Evolutionary conservation across 2,329 filamentous ascomycete genomes (phyloP), one percentile per base, ranked within the genome.

Genomic region (Diaporthe citri): DNA sequence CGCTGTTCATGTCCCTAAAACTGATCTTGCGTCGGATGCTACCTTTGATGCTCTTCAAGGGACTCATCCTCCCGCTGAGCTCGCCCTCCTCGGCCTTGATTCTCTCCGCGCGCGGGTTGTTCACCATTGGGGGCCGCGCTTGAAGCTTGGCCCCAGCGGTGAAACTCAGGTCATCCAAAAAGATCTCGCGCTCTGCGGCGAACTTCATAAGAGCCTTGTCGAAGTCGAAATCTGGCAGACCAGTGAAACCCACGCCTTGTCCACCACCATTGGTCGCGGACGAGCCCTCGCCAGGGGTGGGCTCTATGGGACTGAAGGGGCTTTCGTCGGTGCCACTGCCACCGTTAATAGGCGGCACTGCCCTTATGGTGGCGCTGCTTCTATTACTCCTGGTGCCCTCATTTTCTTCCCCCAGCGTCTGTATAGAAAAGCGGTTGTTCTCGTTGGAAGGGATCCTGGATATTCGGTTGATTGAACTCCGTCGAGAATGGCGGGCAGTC

Each of bases 131-230:
- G 34, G 93, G 91, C 74, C 92, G 87, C 74, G 90, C 86, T 78
- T 94, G 90, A 34, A 94, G 89, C 77, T 95, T 94, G 55, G 94
- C 94, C 57, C 96, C 95, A 31, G 96, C 95, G 78, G 91, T 95
- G 82, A 98, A 95, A 78, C 93, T 95, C 72, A 98, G 89, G 82
- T 99, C 97, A 77, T 97, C 95, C 71, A 98, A 87, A 80, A 99
- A 99, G 76, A 93, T 93, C 80, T 99, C 97, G 78, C 97, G 90
- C 86, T 98, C 96, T n/a, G 93, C 93, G 60, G 97, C 95, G 83
- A 99, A 99, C 85, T 98, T 98, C 80, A 95, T 87, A 78, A 99
- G 88, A 36, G 97, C 96, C 81, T 94, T 93, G 82, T 98, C 97
- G 80, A 99, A 99, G 83, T 98, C 97, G 80, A 94, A 95, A 81